phyloP scores from a whole-genome alignment of 2,329 filamentous ascomycete species.

The Penicillium glabrum region DNA sequence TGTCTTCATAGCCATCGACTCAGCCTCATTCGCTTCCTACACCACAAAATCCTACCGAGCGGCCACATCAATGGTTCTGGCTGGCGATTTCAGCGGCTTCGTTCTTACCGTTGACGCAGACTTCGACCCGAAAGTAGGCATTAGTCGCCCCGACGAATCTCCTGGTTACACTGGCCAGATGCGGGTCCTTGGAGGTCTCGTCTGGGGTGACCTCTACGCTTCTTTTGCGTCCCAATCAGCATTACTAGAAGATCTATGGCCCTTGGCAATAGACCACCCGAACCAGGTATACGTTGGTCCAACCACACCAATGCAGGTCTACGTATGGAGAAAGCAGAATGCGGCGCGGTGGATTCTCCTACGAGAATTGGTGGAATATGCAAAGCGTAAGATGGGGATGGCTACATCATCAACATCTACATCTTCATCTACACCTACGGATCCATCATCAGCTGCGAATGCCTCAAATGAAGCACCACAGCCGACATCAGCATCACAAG shows the following conservation, averaged over 20 bases:
- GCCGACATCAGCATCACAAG: background rate
- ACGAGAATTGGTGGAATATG: constrained; percentile 4
- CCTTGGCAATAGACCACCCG: constrained; percentile 28
- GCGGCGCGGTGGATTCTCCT: constrained; percentile 5
- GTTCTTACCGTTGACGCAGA: constrained; percentile 25
- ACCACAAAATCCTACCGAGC: constrained; percentile 8
- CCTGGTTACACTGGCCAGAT: constrained; percentile 25
- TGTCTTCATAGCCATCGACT: constrained; percentile 20
- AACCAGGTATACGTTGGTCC: constrained; percentile 28
- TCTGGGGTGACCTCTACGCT: constrained; percentile 32
- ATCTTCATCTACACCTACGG: background rate
- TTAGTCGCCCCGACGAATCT: constrained; percentile 16
- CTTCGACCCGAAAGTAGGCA: constrained; percentile 13
- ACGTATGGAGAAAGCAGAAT: constrained; percentile 11
- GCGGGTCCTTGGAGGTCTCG: constrained; percentile 28
- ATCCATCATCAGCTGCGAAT: background rate
- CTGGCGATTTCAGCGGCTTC: constrained; percentile 20
- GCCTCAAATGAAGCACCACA: background rate
- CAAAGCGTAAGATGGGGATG: constrained; percentile 1
- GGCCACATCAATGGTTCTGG: constrained; percentile 1
- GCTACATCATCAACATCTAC: background rate
- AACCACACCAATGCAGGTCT: constrained; percentile 12
- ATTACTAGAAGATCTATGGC: constrained; percentile 25
- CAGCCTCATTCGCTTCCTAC: constrained; percentile 16
- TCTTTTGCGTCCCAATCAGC: constrained; percentile 13